A percentile compares a stretch with the other conserved stretches of the same genome.
phyloP scores from a whole-genome alignment of 2,329 filamentous ascomycete genomes.

The Macrophomina tecta region DNA sequence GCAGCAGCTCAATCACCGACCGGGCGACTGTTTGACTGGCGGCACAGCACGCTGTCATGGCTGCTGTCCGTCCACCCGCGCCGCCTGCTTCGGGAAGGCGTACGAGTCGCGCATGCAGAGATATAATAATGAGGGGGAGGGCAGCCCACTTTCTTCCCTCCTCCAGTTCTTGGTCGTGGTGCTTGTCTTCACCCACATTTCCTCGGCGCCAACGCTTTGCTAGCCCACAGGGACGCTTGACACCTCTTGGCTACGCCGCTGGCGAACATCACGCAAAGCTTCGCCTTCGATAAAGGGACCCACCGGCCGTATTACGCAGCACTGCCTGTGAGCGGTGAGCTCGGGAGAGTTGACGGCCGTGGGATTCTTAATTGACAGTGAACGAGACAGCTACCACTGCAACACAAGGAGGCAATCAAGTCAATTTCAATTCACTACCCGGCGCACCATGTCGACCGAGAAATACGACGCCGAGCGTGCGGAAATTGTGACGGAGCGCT shows the following conservation, averaged over 20 bases:
- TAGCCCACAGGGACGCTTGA: not conserved
- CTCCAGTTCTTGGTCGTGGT: not conserved
- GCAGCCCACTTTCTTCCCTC: not conserved
- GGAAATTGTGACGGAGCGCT: not conserved
- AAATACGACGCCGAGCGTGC: constrained; percentile 5
- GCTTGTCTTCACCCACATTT: not conserved
- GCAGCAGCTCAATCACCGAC: not conserved
- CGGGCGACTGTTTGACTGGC: not conserved
- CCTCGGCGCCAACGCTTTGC: constrained; percentile 1
- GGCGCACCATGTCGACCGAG: not conserved
- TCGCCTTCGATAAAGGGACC: not conserved
- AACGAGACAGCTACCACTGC: no score
- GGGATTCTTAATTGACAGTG: no score
- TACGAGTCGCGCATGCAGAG: not conserved
- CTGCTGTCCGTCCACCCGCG: not conserved
- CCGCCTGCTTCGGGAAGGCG: not conserved
- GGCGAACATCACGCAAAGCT: constrained; percentile 3
- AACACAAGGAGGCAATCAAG: no score
- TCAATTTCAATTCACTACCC: not conserved
- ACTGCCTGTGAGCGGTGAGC: no score
- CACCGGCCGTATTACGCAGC: no score
- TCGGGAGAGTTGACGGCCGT: no score
- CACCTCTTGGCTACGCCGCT: constrained; percentile 1
- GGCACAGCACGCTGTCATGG: constrained; percentile 6
- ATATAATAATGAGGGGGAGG: not conserved